Conservation (phyloP, 176 grass and related monocot species). For the Aegilops umbellulata region DNA sequence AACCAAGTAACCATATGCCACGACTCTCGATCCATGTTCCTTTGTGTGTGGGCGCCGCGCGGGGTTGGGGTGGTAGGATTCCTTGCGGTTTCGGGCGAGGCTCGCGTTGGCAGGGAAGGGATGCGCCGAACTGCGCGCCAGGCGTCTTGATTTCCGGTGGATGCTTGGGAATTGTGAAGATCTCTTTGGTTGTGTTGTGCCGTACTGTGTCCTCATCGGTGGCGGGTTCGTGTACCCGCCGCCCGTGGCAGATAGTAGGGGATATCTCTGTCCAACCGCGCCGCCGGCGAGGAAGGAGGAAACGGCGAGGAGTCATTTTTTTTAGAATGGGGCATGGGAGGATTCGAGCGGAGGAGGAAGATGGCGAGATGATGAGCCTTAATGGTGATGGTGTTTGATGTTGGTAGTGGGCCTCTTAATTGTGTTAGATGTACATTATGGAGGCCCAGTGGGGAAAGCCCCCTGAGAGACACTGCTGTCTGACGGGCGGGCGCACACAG, state of each 20-base stretch:
- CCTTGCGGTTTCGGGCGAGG: neutral
- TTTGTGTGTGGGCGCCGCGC: too few relatives aligned
- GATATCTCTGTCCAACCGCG: neutral
- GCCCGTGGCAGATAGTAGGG: neutral
- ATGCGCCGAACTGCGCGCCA: too few relatives aligned
- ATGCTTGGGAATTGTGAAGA: neutral
- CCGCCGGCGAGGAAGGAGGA: neutral
- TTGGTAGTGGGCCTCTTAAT: too few relatives aligned
- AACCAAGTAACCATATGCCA: neutral
- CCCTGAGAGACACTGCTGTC: neutral
- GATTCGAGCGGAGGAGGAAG: too few relatives aligned
- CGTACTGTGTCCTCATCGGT: neutral
- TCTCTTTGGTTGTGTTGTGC: neutral
- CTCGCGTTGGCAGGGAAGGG: neutral
- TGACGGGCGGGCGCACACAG: neutral
- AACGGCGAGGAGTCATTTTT: neutral
- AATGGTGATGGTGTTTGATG: too few relatives aligned
- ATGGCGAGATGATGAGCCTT: too few relatives aligned
- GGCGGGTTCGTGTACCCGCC: neutral
- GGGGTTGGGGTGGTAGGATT: neutral
- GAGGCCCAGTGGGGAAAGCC: neutral
- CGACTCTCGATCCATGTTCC: too few relatives aligned
- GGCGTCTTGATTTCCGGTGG: neutral
- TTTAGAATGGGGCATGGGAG: too few relatives aligned
- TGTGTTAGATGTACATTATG: neutral